Percentiles rank a stretch among this genome's conserved stretches.
Evolutionary conservation across 129 eudicot species (phyloP).

Genomic region (Artemisia argyi): DNA sequence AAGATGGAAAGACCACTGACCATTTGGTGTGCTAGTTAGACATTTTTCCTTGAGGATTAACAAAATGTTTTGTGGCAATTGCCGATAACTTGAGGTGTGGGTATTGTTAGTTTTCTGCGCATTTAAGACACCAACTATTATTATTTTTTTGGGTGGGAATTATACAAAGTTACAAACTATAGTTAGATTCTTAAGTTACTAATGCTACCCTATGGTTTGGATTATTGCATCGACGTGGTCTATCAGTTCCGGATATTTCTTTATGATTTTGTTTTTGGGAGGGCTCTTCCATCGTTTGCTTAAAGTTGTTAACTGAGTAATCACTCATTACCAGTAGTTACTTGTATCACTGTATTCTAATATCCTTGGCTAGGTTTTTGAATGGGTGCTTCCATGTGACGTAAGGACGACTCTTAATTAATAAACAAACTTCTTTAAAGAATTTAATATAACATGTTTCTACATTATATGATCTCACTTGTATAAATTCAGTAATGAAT

Average conservation of each 20-base stretch:
- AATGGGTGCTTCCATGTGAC: not conserved
- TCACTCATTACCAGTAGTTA: conserved; percentile 6
- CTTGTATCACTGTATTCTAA: not conserved
- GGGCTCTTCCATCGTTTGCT: not conserved
- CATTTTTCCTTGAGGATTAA: not conserved
- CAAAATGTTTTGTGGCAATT: conserved; percentile 6
- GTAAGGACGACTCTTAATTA: no score
- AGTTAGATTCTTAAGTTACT: conserved; percentile 13
- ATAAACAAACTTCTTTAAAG: no score
- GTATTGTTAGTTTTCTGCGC: not conserved
- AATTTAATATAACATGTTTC: no score
- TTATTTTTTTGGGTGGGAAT: not conserved
- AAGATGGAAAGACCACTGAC: not conserved
- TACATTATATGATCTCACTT: not conserved
- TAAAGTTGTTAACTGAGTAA: not conserved
- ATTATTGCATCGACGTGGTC: not conserved
- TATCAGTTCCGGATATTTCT: conserved; percentile 1
- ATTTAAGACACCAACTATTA: not conserved
- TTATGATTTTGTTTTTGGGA: not conserved
- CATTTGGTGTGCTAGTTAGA: no score
- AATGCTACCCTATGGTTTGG: not conserved
- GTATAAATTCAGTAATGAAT: not conserved
- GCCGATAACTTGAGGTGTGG: conserved; percentile 6
- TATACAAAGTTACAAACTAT: not conserved
- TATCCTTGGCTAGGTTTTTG: not conserved